Evolutionary conservation across 108 stramenopile species (phyloP), one percentile per base, ranked within the genome.

Genomic region (Nitzschia palea): DNA sequence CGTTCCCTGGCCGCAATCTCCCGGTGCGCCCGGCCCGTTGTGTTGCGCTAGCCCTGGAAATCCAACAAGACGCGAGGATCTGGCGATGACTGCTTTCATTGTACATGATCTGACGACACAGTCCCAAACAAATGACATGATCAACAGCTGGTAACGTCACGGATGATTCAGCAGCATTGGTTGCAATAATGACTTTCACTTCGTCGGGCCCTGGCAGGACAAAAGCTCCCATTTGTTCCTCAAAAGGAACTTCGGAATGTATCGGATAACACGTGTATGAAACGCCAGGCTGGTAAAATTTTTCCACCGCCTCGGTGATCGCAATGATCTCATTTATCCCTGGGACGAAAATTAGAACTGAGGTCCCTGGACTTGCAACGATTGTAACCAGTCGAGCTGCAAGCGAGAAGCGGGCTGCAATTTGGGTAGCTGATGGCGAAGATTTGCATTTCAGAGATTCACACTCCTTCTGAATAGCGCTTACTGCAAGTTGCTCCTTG

Each of bases 81-180:
- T 90, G 89, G 10, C 93, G 74, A 58, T 91, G 88, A 55, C 76
- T 86, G 0, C 66, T 62, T 17, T 70, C 23, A 43, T 94, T 89
- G 77, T 94, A 94, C 0, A 82, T 62, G 54, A 94, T 91, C 56
- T 90, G 89, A 17, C 81, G 81, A 63, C 86, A 87, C 3, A 94
- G 74, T 43, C 98, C 97, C 18, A 93, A 71, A 69, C 97, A 97
- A 34, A 98, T 94, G 44, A 99, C 99, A 68, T 95, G 91, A 61
- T 95, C 95, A 10, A 97, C 87, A 50, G 96, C 96, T 14, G 97
- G 95, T 12, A 99, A 84, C 18, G 99, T 99, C 29, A 99, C 82
- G 6, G 94, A 95, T 28, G 86, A 87, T 68, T 99, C 99, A 2
- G 99, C 99, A 6, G 97, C 95, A 78, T 99, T 99, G 0, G 99